These are phyloP conservation scores for Diaporthe citri DNA, from an alignment of 2,329 filamentous ascomycete genomes.

Conservation along the genomic window DNA sequence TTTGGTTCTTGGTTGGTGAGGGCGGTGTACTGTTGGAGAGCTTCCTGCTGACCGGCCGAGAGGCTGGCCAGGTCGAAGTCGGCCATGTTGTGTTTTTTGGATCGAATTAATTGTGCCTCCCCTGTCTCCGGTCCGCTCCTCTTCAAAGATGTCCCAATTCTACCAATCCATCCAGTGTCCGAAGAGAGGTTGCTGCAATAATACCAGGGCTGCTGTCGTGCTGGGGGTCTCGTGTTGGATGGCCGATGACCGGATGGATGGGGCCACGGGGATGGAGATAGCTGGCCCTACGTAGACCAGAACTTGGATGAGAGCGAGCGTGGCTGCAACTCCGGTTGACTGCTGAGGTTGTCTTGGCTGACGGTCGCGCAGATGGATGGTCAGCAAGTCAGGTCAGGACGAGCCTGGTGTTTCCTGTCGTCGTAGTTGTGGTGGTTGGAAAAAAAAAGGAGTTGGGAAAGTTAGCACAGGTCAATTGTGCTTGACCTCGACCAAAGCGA, in stretches of 20 bases:
- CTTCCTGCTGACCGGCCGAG: constrained; percentile 81
- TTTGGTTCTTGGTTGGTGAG: constrained; percentile 87
- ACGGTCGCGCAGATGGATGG: constrained; percentile 5
- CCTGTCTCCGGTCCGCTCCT: background rate
- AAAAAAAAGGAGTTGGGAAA: background rate
- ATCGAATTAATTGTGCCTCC: background rate
- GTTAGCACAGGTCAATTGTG: background rate
- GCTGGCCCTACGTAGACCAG: background rate
- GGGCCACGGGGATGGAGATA: background rate
- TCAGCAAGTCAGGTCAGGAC: constrained; percentile 8
- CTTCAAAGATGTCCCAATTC: background rate
- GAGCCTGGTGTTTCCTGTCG: background rate
- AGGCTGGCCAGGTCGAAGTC: constrained; percentile 76
- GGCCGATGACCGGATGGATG: background rate
- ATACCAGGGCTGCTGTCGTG: background rate
- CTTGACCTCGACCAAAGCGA: constrained; percentile 13
- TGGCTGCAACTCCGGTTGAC: background rate
- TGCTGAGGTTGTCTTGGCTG: background rate
- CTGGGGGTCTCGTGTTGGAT: background rate
- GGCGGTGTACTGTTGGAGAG: constrained; percentile 87
- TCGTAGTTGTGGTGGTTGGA: background rate
- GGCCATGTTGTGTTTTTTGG: constrained; percentile 52
- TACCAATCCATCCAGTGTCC: constrained; percentile 28
- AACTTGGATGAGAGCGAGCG: background rate
- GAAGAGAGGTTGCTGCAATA: background rate